These are phyloP conservation scores for Verticillium nubilum DNA, from an alignment of 2,329 filamentous ascomycete species.

Conservation along the genomic window DNA sequence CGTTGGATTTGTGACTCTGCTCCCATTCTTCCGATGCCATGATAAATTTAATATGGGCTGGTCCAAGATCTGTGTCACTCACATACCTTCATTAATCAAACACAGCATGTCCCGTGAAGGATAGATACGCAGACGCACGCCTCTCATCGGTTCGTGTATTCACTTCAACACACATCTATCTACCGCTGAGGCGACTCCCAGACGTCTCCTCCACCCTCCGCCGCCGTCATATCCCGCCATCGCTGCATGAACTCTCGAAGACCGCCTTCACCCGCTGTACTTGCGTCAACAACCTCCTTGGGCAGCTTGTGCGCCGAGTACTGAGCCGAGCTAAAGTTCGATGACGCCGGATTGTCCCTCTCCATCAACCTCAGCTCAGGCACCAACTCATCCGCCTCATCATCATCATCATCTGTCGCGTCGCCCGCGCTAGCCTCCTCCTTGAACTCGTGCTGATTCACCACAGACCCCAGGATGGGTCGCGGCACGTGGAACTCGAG, in stretches of 20 bases:
- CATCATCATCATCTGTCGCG: conserved; percentile 28
- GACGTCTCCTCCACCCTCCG: conserved; percentile 29
- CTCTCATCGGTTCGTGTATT: too few species aligned
- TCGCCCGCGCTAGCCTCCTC: conserved; percentile 27
- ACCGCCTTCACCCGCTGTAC: conserved; percentile 63
- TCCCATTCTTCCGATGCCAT: too few species aligned
- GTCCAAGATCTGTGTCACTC: too few species aligned
- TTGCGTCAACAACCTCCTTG: conserved; percentile 79
- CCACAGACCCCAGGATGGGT: conserved; percentile 46
- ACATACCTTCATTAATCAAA: too few species aligned
- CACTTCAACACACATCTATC: neutral
- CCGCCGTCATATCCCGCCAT: conserved; percentile 59
- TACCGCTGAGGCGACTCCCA: conserved; percentile 22
- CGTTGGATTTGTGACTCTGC: too few species aligned
- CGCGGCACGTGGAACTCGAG: conserved; percentile 62
- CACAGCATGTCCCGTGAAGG: too few species aligned
- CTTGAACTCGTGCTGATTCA: conserved; percentile 27
- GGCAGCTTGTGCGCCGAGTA: conserved; percentile 96
- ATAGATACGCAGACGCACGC: too few species aligned
- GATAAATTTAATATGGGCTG: too few species aligned
- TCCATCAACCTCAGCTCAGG: conserved; percentile 76
- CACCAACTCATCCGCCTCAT: conserved; percentile 39
- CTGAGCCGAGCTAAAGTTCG: conserved; percentile 76
- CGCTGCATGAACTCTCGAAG: conserved; percentile 75
- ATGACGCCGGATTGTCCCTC: conserved; percentile 82